Evolutionary conservation across 306 rosid genomes (phyloP).

Genomic region (Cicer bijugum): DNA sequence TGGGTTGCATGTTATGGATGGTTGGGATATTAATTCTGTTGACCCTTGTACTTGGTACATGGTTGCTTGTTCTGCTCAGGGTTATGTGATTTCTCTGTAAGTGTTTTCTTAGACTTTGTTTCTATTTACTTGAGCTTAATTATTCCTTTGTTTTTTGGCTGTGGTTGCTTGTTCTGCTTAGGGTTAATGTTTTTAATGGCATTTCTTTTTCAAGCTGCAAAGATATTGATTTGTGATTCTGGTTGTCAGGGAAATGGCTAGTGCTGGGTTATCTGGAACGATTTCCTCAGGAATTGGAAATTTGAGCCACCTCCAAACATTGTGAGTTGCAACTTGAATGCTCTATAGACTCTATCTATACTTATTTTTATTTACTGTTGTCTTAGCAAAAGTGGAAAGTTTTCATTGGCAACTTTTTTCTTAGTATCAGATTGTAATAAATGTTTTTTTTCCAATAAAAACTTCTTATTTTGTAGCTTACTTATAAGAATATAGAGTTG

Average conservation of each 20-base stretch:
- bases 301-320: slow-evolving; percentile 74
- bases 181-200: slow-evolving; percentile 1
- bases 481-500: neutral
- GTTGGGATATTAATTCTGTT: slow-evolving; percentile 94
- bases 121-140: neutral
- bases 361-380: neutral
- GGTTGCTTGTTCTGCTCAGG: slow-evolving; percentile 85
- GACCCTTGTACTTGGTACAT: slow-evolving; percentile 97
- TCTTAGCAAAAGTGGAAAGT: neutral
- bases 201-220: slow-evolving; percentile 24
- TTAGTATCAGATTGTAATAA: neutral
- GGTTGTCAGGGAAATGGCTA: slow-evolving; percentile 79
- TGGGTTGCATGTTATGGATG: slow-evolving; percentile 63
- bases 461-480: neutral
- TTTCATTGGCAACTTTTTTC: neutral
- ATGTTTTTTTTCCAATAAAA: neutral
- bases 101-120: slow-evolving; percentile 40
- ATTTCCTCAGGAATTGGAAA: slow-evolving; percentile 84
- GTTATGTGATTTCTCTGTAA: slow-evolving; percentile 82
- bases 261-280: slow-evolving; percentile 70
- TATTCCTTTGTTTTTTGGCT: neutral
- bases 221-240: slow-evolving; percentile 11
- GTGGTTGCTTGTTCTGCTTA: neutral
- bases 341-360: neutral
- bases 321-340: slow-evolving; percentile 61